Evolutionary conservation across 768 basidiomycete species (phyloP).

Genomic region (Xerocomellus intermedius): DNA sequence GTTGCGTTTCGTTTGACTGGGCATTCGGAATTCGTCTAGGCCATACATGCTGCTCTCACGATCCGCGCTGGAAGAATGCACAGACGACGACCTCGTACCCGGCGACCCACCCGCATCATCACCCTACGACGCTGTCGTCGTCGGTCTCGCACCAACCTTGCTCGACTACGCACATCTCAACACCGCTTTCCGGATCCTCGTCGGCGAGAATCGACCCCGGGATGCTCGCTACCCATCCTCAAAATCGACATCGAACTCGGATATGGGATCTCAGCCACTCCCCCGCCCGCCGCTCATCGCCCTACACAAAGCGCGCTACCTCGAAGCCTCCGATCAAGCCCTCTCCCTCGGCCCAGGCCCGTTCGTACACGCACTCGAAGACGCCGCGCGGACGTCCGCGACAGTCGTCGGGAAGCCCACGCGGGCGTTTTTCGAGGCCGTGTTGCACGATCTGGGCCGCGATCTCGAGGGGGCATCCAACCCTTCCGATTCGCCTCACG

Average conservation of each 20-base stretch:
- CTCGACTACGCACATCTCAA: constrained; percentile 59
- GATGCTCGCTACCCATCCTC: neutral
- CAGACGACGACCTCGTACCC: neutral
- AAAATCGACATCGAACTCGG: too few relatives aligned
- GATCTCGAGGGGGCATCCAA: constrained; percentile 1
- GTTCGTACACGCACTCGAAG: constrained; percentile 63
- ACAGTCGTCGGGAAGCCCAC: constrained; percentile 66
- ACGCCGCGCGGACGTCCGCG: constrained; percentile 46
- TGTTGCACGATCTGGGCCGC: constrained; percentile 43
- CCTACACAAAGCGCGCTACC: constrained; percentile 56
- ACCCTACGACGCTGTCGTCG: constrained; percentile 56
- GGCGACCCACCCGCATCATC: neutral
- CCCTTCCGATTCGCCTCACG: neutral
- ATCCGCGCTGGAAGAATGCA: constrained; percentile 46
- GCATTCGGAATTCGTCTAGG: constrained; percentile 14
- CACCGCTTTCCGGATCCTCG: constrained; percentile 63
- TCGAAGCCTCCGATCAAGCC: constrained; percentile 43
- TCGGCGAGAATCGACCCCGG: constrained; percentile 35
- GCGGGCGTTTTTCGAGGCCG: constrained; percentile 55
- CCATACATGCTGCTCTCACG: constrained; percentile 57
- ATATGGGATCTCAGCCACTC: too few relatives aligned
- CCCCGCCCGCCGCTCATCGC: constrained; percentile 45
- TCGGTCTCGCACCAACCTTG: constrained; percentile 54
- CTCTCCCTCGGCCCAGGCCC: constrained; percentile 70
- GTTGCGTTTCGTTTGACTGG: neutral